Evolutionary conservation across 2,329 filamentous ascomycete genomes (phyloP).

Genomic region (Talaromyces sp.): DNA sequence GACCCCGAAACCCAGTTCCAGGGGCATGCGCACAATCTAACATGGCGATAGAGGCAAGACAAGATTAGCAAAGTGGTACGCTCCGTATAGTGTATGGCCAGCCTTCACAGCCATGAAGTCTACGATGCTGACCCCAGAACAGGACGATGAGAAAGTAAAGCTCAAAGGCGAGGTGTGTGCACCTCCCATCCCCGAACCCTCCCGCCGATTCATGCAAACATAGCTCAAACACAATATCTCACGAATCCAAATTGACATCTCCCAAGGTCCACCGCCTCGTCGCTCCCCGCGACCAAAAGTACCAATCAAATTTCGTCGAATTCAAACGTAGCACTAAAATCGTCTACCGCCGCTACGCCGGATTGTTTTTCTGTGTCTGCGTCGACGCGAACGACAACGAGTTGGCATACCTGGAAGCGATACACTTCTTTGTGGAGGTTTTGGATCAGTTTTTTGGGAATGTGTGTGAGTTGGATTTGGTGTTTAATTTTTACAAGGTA

Average conservation of each 20-base stretch:
- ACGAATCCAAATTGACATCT: not conserved
- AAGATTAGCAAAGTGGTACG: conserved; percentile 97
- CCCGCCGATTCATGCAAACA: too few species aligned
- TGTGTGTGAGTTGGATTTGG: conserved; percentile 93
- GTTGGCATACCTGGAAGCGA: conserved; percentile 91
- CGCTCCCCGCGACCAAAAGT: conserved; percentile 95
- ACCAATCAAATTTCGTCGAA: conserved; percentile 99
- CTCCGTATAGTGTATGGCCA: conserved; percentile 72
- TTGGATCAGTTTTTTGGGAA: conserved; percentile 98
- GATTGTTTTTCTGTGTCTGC: conserved; percentile 98
- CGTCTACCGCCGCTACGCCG: conserved; percentile 94
- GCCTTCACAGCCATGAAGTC: not conserved
- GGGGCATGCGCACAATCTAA: conserved; percentile 18
- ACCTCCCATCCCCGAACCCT: not conserved
- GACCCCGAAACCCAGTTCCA: conserved; percentile 15
- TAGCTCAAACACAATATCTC: too few species aligned
- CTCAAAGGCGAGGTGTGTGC: conserved; percentile 83
- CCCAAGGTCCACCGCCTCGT: conserved; percentile 88
- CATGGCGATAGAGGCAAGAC: conserved; percentile 77
- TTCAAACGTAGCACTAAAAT: conserved; percentile 72
- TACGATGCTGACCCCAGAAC: conserved; percentile 23
- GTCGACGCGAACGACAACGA: conserved; percentile 99
- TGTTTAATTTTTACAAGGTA: conserved; percentile 69
- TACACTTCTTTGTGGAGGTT: conserved; percentile 99
- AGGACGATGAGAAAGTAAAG: conserved; percentile 98